Evolutionary conservation across 2,329 filamentous ascomycete genomes (phyloP).

Genomic region (Pseudodiploospora longispora): DNA sequence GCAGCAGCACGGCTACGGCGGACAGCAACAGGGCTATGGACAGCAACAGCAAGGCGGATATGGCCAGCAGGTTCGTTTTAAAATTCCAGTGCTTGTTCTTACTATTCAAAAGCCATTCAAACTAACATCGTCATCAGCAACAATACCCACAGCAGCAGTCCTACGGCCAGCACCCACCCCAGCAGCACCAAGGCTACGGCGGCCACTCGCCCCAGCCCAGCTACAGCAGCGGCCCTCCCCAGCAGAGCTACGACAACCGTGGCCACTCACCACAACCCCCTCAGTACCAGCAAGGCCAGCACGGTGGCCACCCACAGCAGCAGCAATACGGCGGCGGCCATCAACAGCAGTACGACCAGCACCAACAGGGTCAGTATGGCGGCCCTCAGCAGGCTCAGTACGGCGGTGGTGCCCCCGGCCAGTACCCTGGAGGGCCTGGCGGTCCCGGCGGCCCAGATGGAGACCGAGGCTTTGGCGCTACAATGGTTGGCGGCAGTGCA

Average conservation of each 20-base stretch:
- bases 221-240: conserved; percentile 22
- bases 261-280: conserved; percentile 9
- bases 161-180: conserved; percentile 12
- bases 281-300: conserved; percentile 9
- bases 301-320: conserved; percentile 9
- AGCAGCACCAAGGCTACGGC: conserved; percentile 13
- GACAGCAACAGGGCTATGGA: conserved; percentile 10
- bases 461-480: conserved; percentile 49
- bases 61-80: conserved; percentile 17
- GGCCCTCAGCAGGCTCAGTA: conserved; percentile 13
- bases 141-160: conserved; percentile 1
- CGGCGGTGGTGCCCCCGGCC: conserved; percentile 13
- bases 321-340: conserved; percentile 18
- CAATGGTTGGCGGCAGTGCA: conserved; percentile 43
- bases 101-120: background rate
- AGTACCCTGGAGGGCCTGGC: conserved; percentile 15
- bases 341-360: conserved; percentile 16
- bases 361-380: conserved; percentile 14
- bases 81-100: background rate
- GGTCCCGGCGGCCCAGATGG: conserved; percentile 24
- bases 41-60: conserved; percentile 10
- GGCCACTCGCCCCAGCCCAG: background rate
- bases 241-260: conserved; percentile 14
- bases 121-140: background rate
- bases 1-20: conserved; percentile 14